A percentile compares a stretch with the other conserved stretches of the same genome.
Evolutionary conservation across 257 asterid species (phyloP).

Genomic region (Knoxia roxburghii): DNA sequence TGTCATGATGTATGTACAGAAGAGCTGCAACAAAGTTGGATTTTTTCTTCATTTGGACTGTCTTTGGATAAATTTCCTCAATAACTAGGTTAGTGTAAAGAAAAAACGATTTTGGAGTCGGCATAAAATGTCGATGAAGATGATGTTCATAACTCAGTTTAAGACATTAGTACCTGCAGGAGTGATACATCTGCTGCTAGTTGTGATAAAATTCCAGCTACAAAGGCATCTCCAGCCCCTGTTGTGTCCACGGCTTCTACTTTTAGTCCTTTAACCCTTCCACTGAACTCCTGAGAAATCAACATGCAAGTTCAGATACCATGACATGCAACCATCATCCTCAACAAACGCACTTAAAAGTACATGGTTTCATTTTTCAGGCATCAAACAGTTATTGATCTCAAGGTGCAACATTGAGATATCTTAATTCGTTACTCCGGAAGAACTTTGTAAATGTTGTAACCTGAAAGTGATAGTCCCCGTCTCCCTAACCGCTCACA

Average conservation of each 20-base stretch:
- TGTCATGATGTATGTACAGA: background rate
- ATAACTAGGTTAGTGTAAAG: too few relatives aligned
- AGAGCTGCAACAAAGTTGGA: background rate
- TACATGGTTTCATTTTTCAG: background rate
- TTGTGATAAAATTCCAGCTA: constrained; percentile 87
- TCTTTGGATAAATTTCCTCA: background rate
- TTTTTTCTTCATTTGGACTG: background rate
- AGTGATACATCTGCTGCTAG: constrained; percentile 65
- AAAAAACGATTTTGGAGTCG: too few relatives aligned
- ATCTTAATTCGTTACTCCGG: too few relatives aligned
- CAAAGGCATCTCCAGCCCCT: constrained; percentile 99
- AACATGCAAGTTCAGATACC: background rate
- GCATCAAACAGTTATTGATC: background rate
- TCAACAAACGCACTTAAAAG: background rate
- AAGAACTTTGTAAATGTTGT: too few relatives aligned
- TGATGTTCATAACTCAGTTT: too few relatives aligned
- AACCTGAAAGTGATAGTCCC: too few relatives aligned
- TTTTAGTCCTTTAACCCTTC: constrained; percentile 79
- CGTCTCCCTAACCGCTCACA: background rate
- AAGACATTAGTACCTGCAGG: constrained; percentile 80
- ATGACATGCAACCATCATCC: background rate
- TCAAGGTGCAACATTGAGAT: too few relatives aligned
- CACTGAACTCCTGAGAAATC: constrained; percentile 67
- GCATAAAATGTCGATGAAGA: background rate
- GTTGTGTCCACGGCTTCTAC: constrained; percentile 89